Evolutionary conservation across 2,329 filamentous ascomycete species (phyloP).

Genomic region (Colletotrichum melonis): DNA sequence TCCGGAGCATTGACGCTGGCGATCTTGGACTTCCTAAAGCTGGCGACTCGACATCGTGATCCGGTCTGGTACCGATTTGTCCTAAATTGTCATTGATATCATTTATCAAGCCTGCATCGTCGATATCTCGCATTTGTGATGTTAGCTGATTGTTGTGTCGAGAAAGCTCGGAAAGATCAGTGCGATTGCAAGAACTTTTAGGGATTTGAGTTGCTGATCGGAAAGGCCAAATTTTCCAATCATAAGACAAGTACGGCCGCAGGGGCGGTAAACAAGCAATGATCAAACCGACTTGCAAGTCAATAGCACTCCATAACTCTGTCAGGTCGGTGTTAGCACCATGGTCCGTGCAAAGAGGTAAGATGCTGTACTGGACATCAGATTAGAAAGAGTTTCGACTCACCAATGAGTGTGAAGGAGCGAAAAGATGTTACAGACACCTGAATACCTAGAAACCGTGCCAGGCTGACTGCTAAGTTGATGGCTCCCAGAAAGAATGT

Average conservation of each 20-base stretch:
- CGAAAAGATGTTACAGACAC: background rate
- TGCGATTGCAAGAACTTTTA: background rate
- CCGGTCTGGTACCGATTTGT: background rate
- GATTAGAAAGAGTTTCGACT: background rate
- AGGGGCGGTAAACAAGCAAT: slow-evolving; percentile 1
- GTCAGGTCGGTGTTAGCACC: background rate
- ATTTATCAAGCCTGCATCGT: background rate
- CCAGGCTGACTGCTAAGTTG: background rate
- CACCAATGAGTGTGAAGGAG: slow-evolving; percentile 1
- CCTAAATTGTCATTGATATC: background rate
- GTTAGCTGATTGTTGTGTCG: background rate
- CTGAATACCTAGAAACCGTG: background rate
- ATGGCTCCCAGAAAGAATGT: background rate
- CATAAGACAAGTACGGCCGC: background rate
- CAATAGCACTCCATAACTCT: background rate
- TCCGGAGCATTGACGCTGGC: background rate
- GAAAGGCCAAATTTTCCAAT: background rate
- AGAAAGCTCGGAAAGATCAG: background rate
- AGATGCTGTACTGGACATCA: background rate
- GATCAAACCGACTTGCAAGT: background rate
- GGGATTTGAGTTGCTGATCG: background rate
- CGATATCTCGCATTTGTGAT: no score
- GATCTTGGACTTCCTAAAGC: no score
- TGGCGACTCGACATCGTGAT: background rate
- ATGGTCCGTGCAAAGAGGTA: no score